Evolutionary conservation across 306 rosid species (phyloP).

Genomic region (Sindora glabra): DNA sequence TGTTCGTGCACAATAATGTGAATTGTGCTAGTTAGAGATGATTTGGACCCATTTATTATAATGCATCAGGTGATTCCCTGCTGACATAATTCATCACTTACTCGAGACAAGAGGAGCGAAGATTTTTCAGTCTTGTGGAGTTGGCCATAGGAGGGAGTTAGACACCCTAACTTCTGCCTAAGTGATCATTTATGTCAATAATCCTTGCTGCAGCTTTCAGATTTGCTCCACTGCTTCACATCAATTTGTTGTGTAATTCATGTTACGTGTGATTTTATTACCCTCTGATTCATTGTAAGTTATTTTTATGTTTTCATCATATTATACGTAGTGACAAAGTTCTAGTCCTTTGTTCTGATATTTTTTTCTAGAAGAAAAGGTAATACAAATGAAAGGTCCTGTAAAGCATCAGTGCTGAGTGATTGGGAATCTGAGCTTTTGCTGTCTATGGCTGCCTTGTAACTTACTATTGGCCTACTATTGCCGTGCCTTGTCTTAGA

Average conservation of each 20-base stretch:
- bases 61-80: constrained; percentile 20
- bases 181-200: constrained; percentile 43
- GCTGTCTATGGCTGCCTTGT: constrained; percentile 3
- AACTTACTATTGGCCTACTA: background rate
- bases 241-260: constrained; percentile 46
- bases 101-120: constrained; percentile 27
- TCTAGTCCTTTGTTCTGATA: background rate
- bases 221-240: constrained; percentile 46
- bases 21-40: constrained; percentile 29
- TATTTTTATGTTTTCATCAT: constrained; percentile 11
- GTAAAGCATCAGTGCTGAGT: too few species aligned
- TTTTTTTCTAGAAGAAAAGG: background rate
- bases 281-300: constrained; percentile 40
- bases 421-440: background rate
- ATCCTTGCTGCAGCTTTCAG: constrained; percentile 55
- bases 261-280: constrained; percentile 45
- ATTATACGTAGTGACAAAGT: background rate
- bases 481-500: background rate
- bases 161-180: constrained; percentile 13
- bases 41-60: constrained; percentile 20
- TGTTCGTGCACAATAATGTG: constrained; percentile 83
- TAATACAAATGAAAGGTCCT: constrained; percentile 11
- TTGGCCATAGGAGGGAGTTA: constrained; percentile 13
- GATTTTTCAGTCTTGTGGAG: constrained; percentile 23
- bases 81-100: constrained; percentile 27